phyloP scores from a whole-genome alignment of 1,139 yeast genomes.

The Sugiyamaella paludigena region DNA sequence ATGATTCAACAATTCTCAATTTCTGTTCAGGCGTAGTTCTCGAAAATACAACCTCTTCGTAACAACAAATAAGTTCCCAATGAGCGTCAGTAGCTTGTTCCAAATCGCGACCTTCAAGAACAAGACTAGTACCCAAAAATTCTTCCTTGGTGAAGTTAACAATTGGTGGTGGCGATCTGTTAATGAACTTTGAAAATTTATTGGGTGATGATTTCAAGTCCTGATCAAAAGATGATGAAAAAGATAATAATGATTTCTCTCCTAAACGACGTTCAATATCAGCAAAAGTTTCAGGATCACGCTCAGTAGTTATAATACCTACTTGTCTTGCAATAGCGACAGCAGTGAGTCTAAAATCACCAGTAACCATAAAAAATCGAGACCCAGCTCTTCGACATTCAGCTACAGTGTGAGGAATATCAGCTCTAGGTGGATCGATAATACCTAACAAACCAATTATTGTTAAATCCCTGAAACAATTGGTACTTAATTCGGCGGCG shows the following conservation, averaged over 20 bases:
- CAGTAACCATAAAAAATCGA: slow-evolving; percentile 52
- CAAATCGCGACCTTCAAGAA: slow-evolving; percentile 45
- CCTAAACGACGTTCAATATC: slow-evolving; percentile 25
- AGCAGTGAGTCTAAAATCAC: slow-evolving; percentile 54
- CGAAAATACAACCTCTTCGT: slow-evolving; percentile 49
- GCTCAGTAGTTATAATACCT: slow-evolving; percentile 41
- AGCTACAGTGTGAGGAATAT: slow-evolving; percentile 42
- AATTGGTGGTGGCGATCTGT: no score
- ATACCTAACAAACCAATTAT: slow-evolving; percentile 50
- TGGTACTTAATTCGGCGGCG: slow-evolving; percentile 18
- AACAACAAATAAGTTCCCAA: slow-evolving; percentile 42
- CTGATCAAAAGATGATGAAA: background rate
- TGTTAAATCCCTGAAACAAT: slow-evolving; percentile 22
- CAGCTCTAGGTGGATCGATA: slow-evolving; percentile 51
- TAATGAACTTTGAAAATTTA: no score
- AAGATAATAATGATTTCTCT: background rate
- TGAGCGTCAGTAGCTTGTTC: slow-evolving; percentile 41
- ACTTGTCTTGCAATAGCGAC: slow-evolving; percentile 49
- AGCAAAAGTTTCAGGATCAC: slow-evolving; percentile 32
- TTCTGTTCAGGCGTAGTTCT: slow-evolving; percentile 58
- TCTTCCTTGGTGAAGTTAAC: background rate
- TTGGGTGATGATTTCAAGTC: no score
- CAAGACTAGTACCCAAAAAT: slow-evolving; percentile 13
- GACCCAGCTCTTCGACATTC: slow-evolving; percentile 48
- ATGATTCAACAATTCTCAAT: slow-evolving; percentile 48